Base-by-base conservation (phyloP, 495 filamentous ascomycete species). In the Aspergillus avenaceus region DNA sequence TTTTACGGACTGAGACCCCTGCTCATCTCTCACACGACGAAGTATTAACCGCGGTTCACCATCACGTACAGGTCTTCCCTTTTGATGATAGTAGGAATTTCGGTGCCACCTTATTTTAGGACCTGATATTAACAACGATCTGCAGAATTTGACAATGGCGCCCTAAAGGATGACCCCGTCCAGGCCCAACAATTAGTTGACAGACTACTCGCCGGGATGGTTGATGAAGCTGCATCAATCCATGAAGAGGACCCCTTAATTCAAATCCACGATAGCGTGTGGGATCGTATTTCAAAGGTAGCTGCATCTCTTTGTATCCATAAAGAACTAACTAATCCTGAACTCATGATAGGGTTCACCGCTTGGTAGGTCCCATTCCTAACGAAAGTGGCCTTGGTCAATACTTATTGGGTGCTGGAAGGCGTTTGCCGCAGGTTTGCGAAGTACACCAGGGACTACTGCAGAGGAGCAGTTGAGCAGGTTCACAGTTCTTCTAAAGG, bases 121-220 rank as follows among this genome's bases (percentile, higher is more conserved):
- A 8, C 34, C 14, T 1, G 11, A 41, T 37, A 31, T 41, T 46
- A 8, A 36, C 23, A 26, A 13, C 11, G 9, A 12, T 4, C 12
- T 50, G 22, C 25, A 69, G 66, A 59, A 45, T 69, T 69, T 46
- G 66, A 69, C 45, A 59, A 59, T 40, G 62, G 64, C 8, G 25
- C 48, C 12, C 47, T 67, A 3, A 58, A 54, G 26, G 52, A 63
- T 38, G 38, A 62, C 24, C 58, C 57, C 1, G 47, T 50, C 29
- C 43, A 50, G 14, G 64, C 66, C 8, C 49, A 57, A 25, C 45
- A 29, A 4, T 14, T 61, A 9, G 29, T 69, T 41, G 36, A 59
- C 18, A 55, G 52, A 37, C 41, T 67, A 19, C 36, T 64, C 18
- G 50, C 48, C 27, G 55, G 49, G 6, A 61, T 66, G 62, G 24